phyloP scores from a whole-genome alignment of 2,329 filamentous ascomycete species.

The Fusarium sp. region DNA sequence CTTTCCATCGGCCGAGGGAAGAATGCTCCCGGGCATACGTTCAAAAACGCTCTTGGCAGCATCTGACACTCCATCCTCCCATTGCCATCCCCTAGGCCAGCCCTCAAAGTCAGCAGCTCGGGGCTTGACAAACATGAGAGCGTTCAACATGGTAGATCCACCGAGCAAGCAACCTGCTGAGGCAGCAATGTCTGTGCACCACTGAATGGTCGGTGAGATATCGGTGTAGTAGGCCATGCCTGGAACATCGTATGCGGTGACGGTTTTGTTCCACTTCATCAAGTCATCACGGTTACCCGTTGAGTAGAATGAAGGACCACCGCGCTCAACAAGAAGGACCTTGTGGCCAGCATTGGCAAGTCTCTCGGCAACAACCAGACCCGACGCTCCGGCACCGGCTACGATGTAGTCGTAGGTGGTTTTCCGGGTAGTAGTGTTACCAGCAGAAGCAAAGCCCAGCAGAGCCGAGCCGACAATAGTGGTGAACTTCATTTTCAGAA shows the following conservation, averaged over 20 bases:
- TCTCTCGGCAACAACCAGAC: conserved; percentile 43
- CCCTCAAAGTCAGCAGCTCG: conserved; percentile 74
- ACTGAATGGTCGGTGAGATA: conserved; percentile 53
- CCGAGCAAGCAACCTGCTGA: conserved; percentile 71
- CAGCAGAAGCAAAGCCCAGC: conserved; percentile 23
- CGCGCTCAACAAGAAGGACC: conserved; percentile 70
- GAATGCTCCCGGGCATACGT: conserved; percentile 59
- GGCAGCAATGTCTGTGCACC: conserved; percentile 34
- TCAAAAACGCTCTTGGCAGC: conserved; percentile 72
- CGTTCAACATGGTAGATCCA: conserved; percentile 71
- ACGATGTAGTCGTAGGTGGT: conserved; percentile 37
- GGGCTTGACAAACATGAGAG: conserved; percentile 74
- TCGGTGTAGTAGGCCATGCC: conserved; percentile 77
- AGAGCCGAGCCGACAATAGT: conserved; percentile 11
- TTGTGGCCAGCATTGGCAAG: conserved; percentile 71
- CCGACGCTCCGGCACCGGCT: conserved; percentile 37
- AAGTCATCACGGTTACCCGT: conserved; percentile 68
- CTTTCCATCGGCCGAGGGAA: conserved; percentile 72
- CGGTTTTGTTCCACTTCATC: conserved; percentile 68
- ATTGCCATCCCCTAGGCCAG: conserved; percentile 74
- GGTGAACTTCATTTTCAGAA: conserved; percentile 23
- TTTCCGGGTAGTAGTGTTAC: conserved; percentile 9
- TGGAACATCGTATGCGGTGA: conserved; percentile 76
- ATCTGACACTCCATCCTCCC: conserved; percentile 61
- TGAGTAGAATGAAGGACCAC: conserved; percentile 67